A percentile compares a stretch with the other conserved stretches of the same genome.
These are phyloP conservation scores for Voacanga thouarsii DNA, from an alignment of 257 asterid genomes.

Conservation along the genomic window DNA sequence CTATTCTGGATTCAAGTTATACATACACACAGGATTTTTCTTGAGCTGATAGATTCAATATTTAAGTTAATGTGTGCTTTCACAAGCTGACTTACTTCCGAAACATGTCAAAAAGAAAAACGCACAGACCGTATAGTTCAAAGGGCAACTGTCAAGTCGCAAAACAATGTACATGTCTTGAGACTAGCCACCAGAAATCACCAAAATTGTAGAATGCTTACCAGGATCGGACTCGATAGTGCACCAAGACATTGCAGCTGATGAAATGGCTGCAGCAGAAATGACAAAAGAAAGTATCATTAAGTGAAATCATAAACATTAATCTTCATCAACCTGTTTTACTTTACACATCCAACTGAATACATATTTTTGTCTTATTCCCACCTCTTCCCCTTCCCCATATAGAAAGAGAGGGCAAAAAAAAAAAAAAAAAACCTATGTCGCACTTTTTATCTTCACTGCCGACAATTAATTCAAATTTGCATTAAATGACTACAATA, in stretches of 20 bases:
- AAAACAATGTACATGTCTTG: not conserved
- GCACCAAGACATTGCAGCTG: slow-evolving; percentile 86
- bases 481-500: too few relatives aligned
- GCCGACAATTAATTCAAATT: not conserved
- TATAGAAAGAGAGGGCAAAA: not conserved
- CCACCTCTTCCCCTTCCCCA: not conserved
- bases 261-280: not conserved
- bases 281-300: not conserved
- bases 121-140: not conserved
- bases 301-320: not conserved
- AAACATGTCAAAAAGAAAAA: not conserved
- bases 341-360: not conserved
- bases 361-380: not conserved
- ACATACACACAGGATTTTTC: too few relatives aligned
- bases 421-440: not conserved
- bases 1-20: not conserved
- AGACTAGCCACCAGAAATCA: not conserved
- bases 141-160: not conserved
- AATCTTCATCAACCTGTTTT: not conserved
- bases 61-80: not conserved
- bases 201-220: slow-evolving; percentile 16
- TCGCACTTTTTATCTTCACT: not conserved
- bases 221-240: slow-evolving; percentile 99
- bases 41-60: too few relatives aligned
- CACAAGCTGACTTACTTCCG: not conserved